phyloP scores from a whole-genome alignment of 495 filamentous ascomycete genomes.

The Penicillium nucicola region DNA sequence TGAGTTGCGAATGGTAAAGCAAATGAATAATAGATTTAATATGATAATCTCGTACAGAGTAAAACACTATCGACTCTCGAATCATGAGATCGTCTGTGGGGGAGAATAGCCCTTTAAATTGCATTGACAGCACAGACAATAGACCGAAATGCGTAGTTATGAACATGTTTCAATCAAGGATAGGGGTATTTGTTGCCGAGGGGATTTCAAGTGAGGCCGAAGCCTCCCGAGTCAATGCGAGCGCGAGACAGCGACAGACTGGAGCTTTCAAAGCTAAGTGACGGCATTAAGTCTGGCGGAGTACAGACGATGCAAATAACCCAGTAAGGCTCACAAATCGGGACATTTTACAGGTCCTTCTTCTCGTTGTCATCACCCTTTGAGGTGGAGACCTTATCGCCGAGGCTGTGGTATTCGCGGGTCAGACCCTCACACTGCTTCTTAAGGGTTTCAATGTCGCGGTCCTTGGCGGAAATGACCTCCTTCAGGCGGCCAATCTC shows the following conservation, averaged over 20 bases:
- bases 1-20: neutral
- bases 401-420: slow-evolving; percentile 77
- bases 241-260: neutral
- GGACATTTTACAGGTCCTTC: slow-evolving; percentile 60
- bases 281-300: neutral
- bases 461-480: slow-evolving; percentile 67
- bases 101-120: neutral
- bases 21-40: neutral
- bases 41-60: slow-evolving; percentile 1
- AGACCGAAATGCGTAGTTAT: neutral
- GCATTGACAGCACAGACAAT: neutral
- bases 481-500: slow-evolving; percentile 72
- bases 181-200: neutral
- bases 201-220: neutral
- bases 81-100: neutral
- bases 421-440: slow-evolving; percentile 76
- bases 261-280: neutral
- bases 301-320: neutral
- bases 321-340: too few species aligned
- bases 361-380: slow-evolving; percentile 53
- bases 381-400: slow-evolving; percentile 65
- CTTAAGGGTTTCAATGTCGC: slow-evolving; percentile 76
- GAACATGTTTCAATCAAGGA: slow-evolving; percentile 1
- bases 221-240: neutral
- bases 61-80: slow-evolving; percentile 3